A percentile compares a stretch with the other conserved stretches of the same genome.
These are phyloP conservation scores for Priceomyces castillae DNA, from an alignment of 805 yeast species.

Conservation along the genomic window DNA sequence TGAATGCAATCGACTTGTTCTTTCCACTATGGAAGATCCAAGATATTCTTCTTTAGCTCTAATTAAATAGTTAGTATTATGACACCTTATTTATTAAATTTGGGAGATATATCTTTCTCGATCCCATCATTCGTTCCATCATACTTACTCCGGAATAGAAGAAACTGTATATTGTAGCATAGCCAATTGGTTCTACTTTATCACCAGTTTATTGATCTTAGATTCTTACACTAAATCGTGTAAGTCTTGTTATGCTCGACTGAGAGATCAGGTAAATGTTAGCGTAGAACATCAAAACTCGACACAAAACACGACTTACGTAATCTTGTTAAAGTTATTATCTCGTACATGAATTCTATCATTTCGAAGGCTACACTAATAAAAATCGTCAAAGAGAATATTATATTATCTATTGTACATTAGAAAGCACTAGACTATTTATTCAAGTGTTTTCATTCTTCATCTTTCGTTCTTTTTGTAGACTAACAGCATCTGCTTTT, in stretches of 20 bases:
- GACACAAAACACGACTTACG: conserved; percentile 2
- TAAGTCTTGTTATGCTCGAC: neutral
- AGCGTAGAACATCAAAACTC: conserved; percentile 1
- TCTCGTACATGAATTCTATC: neutral
- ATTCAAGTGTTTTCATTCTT: too few relatives aligned
- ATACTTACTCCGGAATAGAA: conserved; percentile 39
- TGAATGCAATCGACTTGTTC: conserved; percentile 57
- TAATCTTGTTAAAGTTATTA: neutral
- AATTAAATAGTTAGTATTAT: conserved; percentile 16
- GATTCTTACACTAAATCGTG: neutral
- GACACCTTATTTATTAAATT: neutral
- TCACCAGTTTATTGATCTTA: neutral
- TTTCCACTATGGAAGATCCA: conserved; percentile 60
- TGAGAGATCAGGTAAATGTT: conserved; percentile 3
- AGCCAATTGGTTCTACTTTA: conserved; percentile 4
- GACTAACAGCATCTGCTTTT: too few relatives aligned
- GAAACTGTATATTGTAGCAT: conserved; percentile 38
- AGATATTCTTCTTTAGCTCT: conserved; percentile 52
- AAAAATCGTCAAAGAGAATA: too few relatives aligned
- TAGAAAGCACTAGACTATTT: neutral
- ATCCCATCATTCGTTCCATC: neutral
- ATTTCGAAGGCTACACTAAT: neutral
- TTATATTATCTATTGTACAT: neutral
- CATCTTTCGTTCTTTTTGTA: neutral
- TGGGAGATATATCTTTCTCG: too few relatives aligned